phyloP scores from a whole-genome alignment of 2,329 filamentous ascomycete genomes.

The Rhytidhysteron rufulum region DNA sequence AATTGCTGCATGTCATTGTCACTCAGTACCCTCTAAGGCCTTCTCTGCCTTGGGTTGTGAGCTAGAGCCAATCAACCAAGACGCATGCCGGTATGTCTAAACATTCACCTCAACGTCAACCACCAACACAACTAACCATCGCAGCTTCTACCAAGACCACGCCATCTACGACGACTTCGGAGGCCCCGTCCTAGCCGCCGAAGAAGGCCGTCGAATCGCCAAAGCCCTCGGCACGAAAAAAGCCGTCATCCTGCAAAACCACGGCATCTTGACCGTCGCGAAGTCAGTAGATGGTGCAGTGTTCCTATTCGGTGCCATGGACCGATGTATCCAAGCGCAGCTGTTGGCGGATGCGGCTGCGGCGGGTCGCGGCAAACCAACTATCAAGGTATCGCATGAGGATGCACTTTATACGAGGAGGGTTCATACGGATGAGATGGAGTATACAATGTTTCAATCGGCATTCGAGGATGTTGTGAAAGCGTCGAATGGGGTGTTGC shows the following conservation, averaged over 20 bases:
- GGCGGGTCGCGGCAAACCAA: conserved; percentile 31
- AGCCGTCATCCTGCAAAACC: conserved; percentile 37
- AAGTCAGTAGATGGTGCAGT: conserved; percentile 42
- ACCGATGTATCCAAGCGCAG: conserved; percentile 46
- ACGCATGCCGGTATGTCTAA: too few species aligned
- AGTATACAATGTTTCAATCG: too few species aligned
- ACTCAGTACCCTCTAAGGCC: conserved; percentile 46
- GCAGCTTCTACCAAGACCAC: conserved; percentile 40
- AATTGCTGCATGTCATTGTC: conserved; percentile 43
- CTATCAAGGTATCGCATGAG: conserved; percentile 42
- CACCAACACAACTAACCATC: conserved; percentile 47
- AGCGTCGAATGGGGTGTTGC: too few species aligned
- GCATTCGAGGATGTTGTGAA: too few species aligned
- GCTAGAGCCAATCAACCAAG: conserved; percentile 48
- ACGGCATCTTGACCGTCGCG: conserved; percentile 37
- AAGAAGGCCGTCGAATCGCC: conserved; percentile 43
- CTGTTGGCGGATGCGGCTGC: conserved; percentile 41
- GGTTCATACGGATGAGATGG: too few species aligned
- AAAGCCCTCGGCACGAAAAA: conserved; percentile 33
- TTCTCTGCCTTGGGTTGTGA: conserved; percentile 44
- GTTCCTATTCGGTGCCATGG: conserved; percentile 44
- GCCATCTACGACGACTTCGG: conserved; percentile 39
- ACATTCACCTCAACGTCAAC: conserved; percentile 32
- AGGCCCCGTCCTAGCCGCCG: conserved; percentile 41
- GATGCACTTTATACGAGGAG: too few species aligned